phyloP scores from a whole-genome alignment of 1,139 yeast species.

The Kodamaea plutei region DNA sequence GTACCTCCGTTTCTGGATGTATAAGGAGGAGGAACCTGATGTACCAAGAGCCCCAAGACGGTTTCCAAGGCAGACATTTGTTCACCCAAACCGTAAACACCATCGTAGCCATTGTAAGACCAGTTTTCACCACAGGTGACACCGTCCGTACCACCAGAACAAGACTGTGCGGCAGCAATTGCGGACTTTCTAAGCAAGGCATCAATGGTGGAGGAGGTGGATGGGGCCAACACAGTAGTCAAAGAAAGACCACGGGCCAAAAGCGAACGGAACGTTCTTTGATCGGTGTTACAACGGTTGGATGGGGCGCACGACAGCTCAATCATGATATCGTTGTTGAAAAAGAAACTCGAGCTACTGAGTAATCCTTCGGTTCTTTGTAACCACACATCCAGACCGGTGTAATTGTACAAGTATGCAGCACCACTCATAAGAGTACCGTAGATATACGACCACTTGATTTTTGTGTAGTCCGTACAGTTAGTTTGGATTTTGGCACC shows the following conservation, averaged over 20 bases:
- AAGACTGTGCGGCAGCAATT: slow-evolving; percentile 72
- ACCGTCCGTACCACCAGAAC: slow-evolving; percentile 84
- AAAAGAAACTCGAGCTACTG: slow-evolving; percentile 51
- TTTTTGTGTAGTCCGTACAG: slow-evolving; percentile 56
- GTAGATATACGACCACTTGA: slow-evolving; percentile 86
- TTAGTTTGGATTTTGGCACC: slow-evolving; percentile 66
- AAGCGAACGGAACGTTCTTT: slow-evolving; percentile 83
- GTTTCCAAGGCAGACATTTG: slow-evolving; percentile 86
- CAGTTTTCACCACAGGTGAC: slow-evolving; percentile 89
- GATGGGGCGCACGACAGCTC: slow-evolving; percentile 68
- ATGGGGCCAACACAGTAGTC: slow-evolving; percentile 71
- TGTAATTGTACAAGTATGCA: slow-evolving; percentile 76
- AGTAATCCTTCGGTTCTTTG: slow-evolving; percentile 52
- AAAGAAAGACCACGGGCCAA: slow-evolving; percentile 71
- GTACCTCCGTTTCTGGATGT: slow-evolving; percentile 60
- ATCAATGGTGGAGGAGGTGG: slow-evolving; percentile 47
- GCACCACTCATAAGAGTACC: slow-evolving; percentile 78
- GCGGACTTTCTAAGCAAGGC: slow-evolving; percentile 60
- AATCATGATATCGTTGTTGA: slow-evolving; percentile 54
- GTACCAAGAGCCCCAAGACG: slow-evolving; percentile 58
- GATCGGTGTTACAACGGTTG: slow-evolving; percentile 75
- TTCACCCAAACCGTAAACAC: slow-evolving; percentile 84
- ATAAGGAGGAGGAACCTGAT: slow-evolving; percentile 48
- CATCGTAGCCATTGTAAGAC: slow-evolving; percentile 73
- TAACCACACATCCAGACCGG: slow-evolving; percentile 67